A percentile compares a stretch with the other conserved stretches of the same genome.
These are phyloP conservation scores for Mortierella sp. DNA, from an alignment of 371 early-diverging fungal species.

Conservation along the genomic window DNA sequence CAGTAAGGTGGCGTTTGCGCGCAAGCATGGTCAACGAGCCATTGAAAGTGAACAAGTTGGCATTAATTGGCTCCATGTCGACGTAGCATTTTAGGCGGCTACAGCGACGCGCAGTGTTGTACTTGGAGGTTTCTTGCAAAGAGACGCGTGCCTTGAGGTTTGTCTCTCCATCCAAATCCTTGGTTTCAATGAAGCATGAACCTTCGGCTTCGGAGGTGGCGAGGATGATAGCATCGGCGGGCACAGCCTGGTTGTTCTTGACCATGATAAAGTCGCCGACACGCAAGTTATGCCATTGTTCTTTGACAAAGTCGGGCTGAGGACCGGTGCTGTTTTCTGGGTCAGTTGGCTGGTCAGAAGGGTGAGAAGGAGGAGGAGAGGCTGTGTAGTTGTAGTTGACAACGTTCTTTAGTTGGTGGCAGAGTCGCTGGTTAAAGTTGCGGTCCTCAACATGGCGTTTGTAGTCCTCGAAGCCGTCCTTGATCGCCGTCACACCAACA, in stretches of 20 bases:
- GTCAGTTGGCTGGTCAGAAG: slow-evolving; percentile 5
- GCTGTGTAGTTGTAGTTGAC: slow-evolving; percentile 75
- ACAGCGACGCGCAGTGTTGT: slow-evolving; percentile 73
- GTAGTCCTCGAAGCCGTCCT: slow-evolving; percentile 97
- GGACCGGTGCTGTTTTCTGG: neutral
- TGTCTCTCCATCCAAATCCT: slow-evolving; percentile 96
- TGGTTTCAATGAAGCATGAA: slow-evolving; percentile 92
- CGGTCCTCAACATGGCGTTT: slow-evolving; percentile 92
- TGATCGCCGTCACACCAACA: slow-evolving; percentile 89
- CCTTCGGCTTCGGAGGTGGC: slow-evolving; percentile 80
- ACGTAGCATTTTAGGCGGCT: slow-evolving; percentile 64
- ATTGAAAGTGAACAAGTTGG: slow-evolving; percentile 73
- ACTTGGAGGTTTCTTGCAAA: slow-evolving; percentile 68
- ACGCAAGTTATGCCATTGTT: slow-evolving; percentile 77
- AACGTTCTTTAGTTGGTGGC: slow-evolving; percentile 77
- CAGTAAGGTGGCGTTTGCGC: slow-evolving; percentile 18
- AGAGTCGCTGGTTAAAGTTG: slow-evolving; percentile 78
- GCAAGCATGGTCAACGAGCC: slow-evolving; percentile 64
- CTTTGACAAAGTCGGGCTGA: slow-evolving; percentile 54
- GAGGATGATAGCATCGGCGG: slow-evolving; percentile 91
- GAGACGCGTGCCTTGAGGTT: slow-evolving; percentile 87
- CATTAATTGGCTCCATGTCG: slow-evolving; percentile 77
- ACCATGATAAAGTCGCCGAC: slow-evolving; percentile 94
- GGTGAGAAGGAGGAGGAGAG: slow-evolving; percentile 11
- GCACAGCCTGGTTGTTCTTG: slow-evolving; percentile 85